Base-by-base conservation (phyloP, 768 basidiomycete genomes). In the Auricularia heimuer region DNA sequence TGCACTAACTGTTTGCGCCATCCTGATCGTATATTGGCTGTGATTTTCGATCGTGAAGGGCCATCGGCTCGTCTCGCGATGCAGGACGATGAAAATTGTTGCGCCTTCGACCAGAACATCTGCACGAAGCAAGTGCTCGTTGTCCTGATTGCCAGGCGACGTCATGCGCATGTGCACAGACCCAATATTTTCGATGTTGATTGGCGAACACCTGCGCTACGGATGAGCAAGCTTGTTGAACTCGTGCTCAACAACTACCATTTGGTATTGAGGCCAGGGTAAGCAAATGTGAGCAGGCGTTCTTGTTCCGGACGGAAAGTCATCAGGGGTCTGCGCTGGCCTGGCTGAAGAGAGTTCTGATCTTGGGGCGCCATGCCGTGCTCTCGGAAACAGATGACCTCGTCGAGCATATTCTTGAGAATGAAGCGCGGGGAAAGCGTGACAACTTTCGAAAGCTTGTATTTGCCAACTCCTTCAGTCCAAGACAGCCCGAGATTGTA, bases 381-480 rank as follows among this genome's bases (percentile, higher is more conserved):
- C 74, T 98, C 94, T 60, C 97, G 86, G 76, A 95, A 86, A 45
- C 84, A 85, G 37, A 99, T 81, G 2, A 85, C 71, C 62, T 84
- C 83, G 3, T 78, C 67, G 44, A 94, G 80, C 66, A 85, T 82
- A 75, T 98, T 99, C 75, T 87, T 90, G 69, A 98, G 75, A 67
- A 98, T 77, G 78, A 94, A 98, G 58, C 97, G 85, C 34, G 97
- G 97, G 7, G 90, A 81, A 44, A 98, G 77, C 0, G 91, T 95
- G 68, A 99, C 87, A 69, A 98, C 88, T 77, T 98, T 98, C 34
- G 89, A 89, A 39, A 98, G 78, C 72, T 98, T 98, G 75, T 98
- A 98, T 79, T 97, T 98, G 42, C 97, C 97, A n/a, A 88, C 78
- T 1, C 95, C 97, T 75, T 96, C 94, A 18, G 84, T 82, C 85